A percentile compares a stretch with the other conserved stretches of the same genome.
These are phyloP conservation scores for Evernia prunastri DNA, from an alignment of 495 filamentous ascomycete genomes.

Conservation along the genomic window DNA sequence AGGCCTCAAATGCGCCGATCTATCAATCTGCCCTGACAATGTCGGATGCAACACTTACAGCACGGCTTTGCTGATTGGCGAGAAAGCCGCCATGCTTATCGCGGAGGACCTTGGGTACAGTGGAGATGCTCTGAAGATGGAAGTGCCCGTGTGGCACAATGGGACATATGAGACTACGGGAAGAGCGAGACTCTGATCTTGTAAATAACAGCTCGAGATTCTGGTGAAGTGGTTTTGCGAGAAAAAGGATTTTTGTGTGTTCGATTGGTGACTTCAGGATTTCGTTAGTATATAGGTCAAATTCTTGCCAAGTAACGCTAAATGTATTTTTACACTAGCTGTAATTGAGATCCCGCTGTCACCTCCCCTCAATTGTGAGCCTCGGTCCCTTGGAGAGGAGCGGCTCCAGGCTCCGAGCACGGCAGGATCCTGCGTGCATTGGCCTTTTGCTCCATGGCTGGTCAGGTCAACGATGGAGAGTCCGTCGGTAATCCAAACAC, in stretches of 20 bases:
- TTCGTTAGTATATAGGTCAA: too few relatives aligned
- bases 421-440: too few relatives aligned
- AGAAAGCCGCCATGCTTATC: conserved; percentile 68
- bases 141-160: conserved; percentile 47
- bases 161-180: conserved; percentile 41
- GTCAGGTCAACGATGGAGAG: neutral
- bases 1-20: conserved; percentile 74
- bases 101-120: conserved; percentile 73
- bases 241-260: neutral
- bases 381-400: too few relatives aligned
- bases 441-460: neutral
- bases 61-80: conserved; percentile 75
- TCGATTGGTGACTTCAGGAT: neutral
- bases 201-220: neutral
- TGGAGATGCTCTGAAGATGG: conserved; percentile 69
- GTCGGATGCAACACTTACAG: conserved; percentile 72
- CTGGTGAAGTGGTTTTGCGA: neutral
- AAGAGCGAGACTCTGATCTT: conserved; percentile 33
- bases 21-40: conserved; percentile 77
- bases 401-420: too few relatives aligned
- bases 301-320: too few relatives aligned
- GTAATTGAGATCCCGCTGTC: too few relatives aligned
- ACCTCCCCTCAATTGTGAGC: too few relatives aligned
- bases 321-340: too few relatives aligned
- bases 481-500: neutral